A percentile compares a stretch with the other conserved stretches of the same genome.
These are phyloP conservation scores for Diplotaxis tenuifolia DNA, from an alignment of 345 rosid genomes.

Conservation along the genomic window DNA sequence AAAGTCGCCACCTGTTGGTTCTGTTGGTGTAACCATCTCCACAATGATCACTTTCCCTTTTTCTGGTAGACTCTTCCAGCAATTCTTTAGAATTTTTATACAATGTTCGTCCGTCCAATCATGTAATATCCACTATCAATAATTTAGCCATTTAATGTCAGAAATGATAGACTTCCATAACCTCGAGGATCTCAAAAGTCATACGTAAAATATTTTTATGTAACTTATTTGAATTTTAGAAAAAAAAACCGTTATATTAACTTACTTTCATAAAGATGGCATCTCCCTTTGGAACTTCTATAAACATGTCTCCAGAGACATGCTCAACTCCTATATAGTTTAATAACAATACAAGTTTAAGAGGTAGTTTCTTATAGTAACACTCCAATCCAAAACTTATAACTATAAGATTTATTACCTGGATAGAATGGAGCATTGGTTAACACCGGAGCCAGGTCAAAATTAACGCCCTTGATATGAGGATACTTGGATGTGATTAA, in stretches of 20 bases:
- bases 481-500: slow-evolving; percentile 53
- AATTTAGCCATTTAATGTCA: not conserved
- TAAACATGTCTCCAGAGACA: slow-evolving; percentile 81
- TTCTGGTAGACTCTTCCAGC: slow-evolving; percentile 42
- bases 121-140: slow-evolving; percentile 42
- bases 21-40: slow-evolving; percentile 35
- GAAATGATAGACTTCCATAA: not conserved
- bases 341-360: not conserved
- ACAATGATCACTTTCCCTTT: slow-evolving; percentile 43
- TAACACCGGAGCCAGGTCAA: slow-evolving; percentile 36
- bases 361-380: not conserved
- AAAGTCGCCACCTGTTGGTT: slow-evolving; percentile 21
- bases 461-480: slow-evolving; percentile 47
- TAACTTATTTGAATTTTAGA: not conserved
- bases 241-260: too few relatives aligned
- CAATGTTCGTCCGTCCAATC: slow-evolving; percentile 46
- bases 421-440: slow-evolving; percentile 33
- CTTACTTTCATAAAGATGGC: slow-evolving; percentile 79
- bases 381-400: not conserved
- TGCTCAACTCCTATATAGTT: slow-evolving; percentile 59
- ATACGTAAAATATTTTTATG: too few relatives aligned
- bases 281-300: slow-evolving; percentile 61
- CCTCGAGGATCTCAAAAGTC: not conserved
- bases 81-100: slow-evolving; percentile 42
- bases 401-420: slow-evolving; percentile 1